Evolutionary conservation across 2,329 filamentous ascomycete genomes (phyloP), one percentile per base, ranked within the genome.

Genomic region (Graphium sp.): DNA sequence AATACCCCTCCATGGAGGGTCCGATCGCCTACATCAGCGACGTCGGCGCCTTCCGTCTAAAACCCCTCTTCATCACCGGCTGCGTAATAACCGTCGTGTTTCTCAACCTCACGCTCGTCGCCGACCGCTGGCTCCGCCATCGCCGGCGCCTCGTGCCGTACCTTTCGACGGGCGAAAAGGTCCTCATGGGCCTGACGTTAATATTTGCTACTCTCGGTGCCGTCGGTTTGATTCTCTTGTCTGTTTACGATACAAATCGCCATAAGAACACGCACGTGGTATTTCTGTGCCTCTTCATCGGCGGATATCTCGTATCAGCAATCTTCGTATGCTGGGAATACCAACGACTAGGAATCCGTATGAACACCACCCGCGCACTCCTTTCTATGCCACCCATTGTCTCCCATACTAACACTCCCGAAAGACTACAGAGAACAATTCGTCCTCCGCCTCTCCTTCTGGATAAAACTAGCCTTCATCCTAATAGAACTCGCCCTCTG

Each of bases 291-390:
- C 52, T 94, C 29, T 98, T 98, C 50, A 82, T 94, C 47, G 72
- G 52, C 10, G 89, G 83, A 19, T 95, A 92, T 49, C 58, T 94
- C 30, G 46, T 93, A 31, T 82, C 75, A 5, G 85, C 87, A 32
- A 65, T 94, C 39, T 87, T 85, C 51, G 78, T 87, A 38, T 94
- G 85, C 58, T 74, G 71, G 56, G 84, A 94, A 49, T 94, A 92
- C 49, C 77, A 89, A 43, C 74, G 81, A 3, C 64, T 95, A 2
- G 83, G 84, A 16, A 72, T 77, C 30, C 75, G 67, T 69, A 50
- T 30, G 63, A 55, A 19, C 11, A 24, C 26, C 32, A 26, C 16
- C 22, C 22, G 24, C 22, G 13, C 29, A 14, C n/a, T 7, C 19
- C 8, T 23, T 22, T 30, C 18, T 17, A 16, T 9, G 12, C 14